These are phyloP conservation scores for Bidens hawaiensis DNA, from an alignment of 140 eudicot genomes.

Conservation along the genomic window DNA sequence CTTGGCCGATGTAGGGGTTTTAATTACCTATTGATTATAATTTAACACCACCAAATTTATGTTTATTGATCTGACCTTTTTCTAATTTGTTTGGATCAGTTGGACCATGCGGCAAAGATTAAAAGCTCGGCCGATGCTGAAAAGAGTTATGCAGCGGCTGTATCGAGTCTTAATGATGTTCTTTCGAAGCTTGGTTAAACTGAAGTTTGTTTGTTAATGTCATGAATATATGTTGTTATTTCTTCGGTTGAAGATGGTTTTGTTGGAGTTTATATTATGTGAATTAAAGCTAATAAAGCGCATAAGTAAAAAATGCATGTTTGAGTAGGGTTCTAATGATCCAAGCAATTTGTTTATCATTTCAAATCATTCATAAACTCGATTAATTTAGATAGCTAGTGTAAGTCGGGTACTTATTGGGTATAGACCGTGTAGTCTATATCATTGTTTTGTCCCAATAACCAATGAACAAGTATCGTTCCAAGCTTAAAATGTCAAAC, in stretches of 20 bases:
- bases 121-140: constrained; percentile 83
- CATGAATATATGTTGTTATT: constrained; percentile 37
- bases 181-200: constrained; percentile 80
- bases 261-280: constrained; percentile 17
- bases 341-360: too few species aligned
- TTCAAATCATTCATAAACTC: too few species aligned
- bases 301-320: not conserved
- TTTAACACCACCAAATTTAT: not conserved
- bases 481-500: too few species aligned
- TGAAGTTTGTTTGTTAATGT: constrained; percentile 25
- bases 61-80: not conserved
- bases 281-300: constrained; percentile 7
- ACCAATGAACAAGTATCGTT: too few species aligned
- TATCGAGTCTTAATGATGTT: constrained; percentile 67
- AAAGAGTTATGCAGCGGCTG: constrained; percentile 81
- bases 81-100: constrained; percentile 34
- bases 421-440: too few species aligned
- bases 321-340: not conserved
- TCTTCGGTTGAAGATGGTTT: constrained; percentile 19
- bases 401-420: too few species aligned
- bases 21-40: not conserved
- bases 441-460: too few species aligned
- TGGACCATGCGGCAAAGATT: constrained; percentile 95
- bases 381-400: too few species aligned
- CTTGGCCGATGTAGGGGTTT: constrained; percentile 54